Evolutionary conservation across 371 early-diverging fungal species (phyloP), one percentile per base, ranked within the genome.

Genomic region (Paraphysoderma sedebokerense): DNA sequence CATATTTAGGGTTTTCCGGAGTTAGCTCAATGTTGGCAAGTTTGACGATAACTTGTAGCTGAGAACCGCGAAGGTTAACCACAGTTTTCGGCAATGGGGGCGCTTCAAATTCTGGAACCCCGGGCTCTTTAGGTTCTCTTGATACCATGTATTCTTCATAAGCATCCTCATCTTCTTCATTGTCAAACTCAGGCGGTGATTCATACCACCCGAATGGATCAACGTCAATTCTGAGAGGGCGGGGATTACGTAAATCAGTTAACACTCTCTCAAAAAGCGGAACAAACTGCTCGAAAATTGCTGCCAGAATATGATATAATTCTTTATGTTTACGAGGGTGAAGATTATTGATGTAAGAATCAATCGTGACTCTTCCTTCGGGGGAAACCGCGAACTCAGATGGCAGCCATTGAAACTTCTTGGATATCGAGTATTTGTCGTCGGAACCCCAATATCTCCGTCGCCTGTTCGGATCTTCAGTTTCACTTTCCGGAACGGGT

Each of bases 41-140:
- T 53, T 79, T 78, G 59, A 76, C 63, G 23, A 81, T 78, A 24
- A 79, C 79, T 44, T 81, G 78, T 9, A 79, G 49, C 11, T 48
- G 39, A 8, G 57, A 46, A 27, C 56, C 65, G 11, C 49, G 51
- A 37, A 77, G 51, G 36, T 54, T 49, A 23, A 47, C 35, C 22
- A n/a, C n/a, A n/a, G n/a, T n/a, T n/a, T n/a, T n/a, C n/a, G n/a
- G n/a, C n/a, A n/a, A n/a, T n/a, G n/a, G n/a, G n/a, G n/a, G n/a
- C n/a, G n/a, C n/a, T n/a, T n/a, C n/a, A n/a, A n/a, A n/a, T n/a
- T n/a, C n/a, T n/a, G n/a, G n/a, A n/a, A n/a, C n/a, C n/a, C n/a
- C n/a, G n/a, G n/a, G n/a, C n/a, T n/a, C n/a, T 44, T 33, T 49
- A 38, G 60, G 58, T 8, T 49, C 39, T 6, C 47, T 22, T 24